phyloP scores from a whole-genome alignment of 202 grass and related monocot species.

The Carex arenaria region DNA sequence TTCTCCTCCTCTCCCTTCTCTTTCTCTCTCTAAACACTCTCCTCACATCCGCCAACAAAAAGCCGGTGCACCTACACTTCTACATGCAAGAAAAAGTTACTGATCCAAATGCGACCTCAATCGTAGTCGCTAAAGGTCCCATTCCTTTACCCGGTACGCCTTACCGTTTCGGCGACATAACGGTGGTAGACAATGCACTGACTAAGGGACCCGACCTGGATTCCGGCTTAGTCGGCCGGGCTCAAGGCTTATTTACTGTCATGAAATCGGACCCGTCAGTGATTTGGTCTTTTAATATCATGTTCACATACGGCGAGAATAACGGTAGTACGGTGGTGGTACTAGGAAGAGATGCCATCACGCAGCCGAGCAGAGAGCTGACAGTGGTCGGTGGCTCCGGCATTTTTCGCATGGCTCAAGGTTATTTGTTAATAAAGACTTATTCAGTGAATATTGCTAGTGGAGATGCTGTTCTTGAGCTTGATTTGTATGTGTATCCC shows the following conservation, averaged over 20 bases:
- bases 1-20: slow-evolving; percentile 16
- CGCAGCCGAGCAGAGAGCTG: slow-evolving; percentile 33
- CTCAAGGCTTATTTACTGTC: slow-evolving; percentile 50
- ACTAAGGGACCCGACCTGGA: slow-evolving; percentile 21
- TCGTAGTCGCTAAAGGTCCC: slow-evolving; percentile 13
- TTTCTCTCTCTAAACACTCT: slow-evolving; percentile 1
- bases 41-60: background rate
- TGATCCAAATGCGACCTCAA: background rate
- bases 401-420: slow-evolving; percentile 46
- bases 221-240: slow-evolving; percentile 33
- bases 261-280: slow-evolving; percentile 12
- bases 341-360: slow-evolving; percentile 35
- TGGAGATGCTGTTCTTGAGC: slow-evolving; percentile 27
- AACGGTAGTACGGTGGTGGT: slow-evolving; percentile 61
- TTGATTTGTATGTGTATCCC: slow-evolving; percentile 23
- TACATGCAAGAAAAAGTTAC: slow-evolving; percentile 25
- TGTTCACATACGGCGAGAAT: slow-evolving; percentile 40
- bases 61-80: slow-evolving; percentile 20
- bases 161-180: slow-evolving; percentile 47
- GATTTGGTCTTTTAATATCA: slow-evolving; percentile 36
- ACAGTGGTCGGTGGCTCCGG: slow-evolving; percentile 65
- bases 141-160: slow-evolving; percentile 5
- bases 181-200: slow-evolving; percentile 46
- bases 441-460: slow-evolving; percentile 21
- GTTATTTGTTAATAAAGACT: slow-evolving; percentile 53